phyloP scores from a whole-genome alignment of 2,329 filamentous ascomycete genomes.

The Monascus ruber region DNA sequence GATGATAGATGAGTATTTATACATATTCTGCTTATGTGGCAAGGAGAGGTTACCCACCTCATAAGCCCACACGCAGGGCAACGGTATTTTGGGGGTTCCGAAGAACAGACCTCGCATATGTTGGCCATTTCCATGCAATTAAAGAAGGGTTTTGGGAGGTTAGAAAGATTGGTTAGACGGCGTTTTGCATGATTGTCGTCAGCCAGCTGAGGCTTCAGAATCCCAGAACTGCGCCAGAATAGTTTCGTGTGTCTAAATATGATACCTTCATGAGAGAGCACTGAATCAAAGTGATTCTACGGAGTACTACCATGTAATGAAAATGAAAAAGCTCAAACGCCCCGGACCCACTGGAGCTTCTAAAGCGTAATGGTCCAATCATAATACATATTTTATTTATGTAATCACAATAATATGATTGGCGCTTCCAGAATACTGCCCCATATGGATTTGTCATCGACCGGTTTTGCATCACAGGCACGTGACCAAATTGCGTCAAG shows the following conservation, averaged over 20 bases:
- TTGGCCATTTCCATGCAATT: conserved; percentile 16
- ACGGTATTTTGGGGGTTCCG: conserved; percentile 27
- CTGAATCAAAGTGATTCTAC: too few species aligned
- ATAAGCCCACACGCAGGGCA: conserved; percentile 27
- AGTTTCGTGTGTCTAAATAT: too few species aligned
- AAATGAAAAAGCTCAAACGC: too few species aligned
- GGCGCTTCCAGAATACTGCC: neutral
- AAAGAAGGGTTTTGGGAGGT: neutral
- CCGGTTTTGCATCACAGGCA: neutral
- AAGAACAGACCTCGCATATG: conserved; percentile 27
- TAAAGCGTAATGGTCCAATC: too few species aligned
- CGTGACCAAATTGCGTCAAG: conserved; percentile 1
- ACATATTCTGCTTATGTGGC: too few species aligned
- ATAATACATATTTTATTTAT: too few species aligned
- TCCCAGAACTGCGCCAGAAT: too few species aligned
- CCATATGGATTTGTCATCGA: neutral
- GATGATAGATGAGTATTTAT: neutral
- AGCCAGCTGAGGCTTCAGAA: neutral
- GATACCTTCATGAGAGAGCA: too few species aligned
- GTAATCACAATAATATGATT: too few species aligned
- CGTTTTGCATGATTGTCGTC: neutral
- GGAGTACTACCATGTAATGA: too few species aligned
- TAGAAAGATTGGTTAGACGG: neutral
- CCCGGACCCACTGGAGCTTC: too few species aligned
- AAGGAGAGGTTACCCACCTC: conserved; percentile 18